Conservation (phyloP, 2,329 filamentous ascomycete genomes). For the Grosmannia clavigera region DNA sequence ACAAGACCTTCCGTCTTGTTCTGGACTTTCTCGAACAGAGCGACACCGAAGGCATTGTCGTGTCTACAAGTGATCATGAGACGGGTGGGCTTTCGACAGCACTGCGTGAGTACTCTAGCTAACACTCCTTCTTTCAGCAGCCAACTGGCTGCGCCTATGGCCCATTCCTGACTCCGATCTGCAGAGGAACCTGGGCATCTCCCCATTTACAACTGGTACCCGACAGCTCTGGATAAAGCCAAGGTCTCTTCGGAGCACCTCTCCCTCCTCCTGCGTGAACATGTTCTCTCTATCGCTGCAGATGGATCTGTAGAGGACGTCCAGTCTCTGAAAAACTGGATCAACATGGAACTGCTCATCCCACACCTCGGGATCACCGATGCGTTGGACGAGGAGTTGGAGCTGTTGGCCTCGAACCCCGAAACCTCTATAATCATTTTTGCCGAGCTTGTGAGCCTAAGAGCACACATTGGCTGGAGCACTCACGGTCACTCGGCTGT, state of each 20-base stretch:
- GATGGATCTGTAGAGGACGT: constrained; percentile 6
- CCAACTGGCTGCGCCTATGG: not conserved
- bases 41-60: constrained; percentile 63
- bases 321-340: constrained; percentile 41
- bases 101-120: constrained; percentile 44
- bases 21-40: constrained; percentile 72
- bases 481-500: constrained; percentile 89
- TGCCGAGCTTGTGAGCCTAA: constrained; percentile 73
- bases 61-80: constrained; percentile 91
- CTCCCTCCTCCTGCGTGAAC: constrained; percentile 44
- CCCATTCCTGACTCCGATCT: constrained; percentile 19
- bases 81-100: constrained; percentile 81
- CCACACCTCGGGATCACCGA: constrained; percentile 67
- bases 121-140: not conserved
- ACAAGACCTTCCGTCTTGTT: constrained; percentile 71
- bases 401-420: constrained; percentile 47
- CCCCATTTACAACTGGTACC: constrained; percentile 64
- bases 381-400: constrained; percentile 57
- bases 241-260: constrained; percentile 70
- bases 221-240: constrained; percentile 59
- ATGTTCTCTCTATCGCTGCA: constrained; percentile 32
- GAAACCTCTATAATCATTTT: constrained; percentile 46
- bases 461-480: constrained; percentile 85
- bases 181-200: constrained; percentile 36
- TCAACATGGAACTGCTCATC: constrained; percentile 54